Percentiles rank a stretch among this genome's conserved stretches.
These are phyloP conservation scores for Echria macrotheca DNA, from an alignment of 495 filamentous ascomycete genomes.

Conservation along the genomic window DNA sequence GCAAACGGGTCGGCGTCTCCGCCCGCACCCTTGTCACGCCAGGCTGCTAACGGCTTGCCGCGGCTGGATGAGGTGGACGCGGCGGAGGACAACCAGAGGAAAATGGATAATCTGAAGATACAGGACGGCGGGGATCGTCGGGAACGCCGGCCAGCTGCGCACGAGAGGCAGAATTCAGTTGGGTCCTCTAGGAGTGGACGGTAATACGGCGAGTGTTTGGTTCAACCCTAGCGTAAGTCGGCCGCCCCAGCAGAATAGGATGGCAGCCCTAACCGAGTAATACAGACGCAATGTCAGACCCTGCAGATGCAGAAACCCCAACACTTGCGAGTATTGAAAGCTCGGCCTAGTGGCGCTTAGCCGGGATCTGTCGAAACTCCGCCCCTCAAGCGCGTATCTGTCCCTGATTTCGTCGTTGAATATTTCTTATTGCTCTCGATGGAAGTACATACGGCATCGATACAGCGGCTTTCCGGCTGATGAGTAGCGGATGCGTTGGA, in stretches of 20 bases:
- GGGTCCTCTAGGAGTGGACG: slow-evolving; percentile 46
- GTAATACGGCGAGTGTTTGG: slow-evolving; percentile 22
- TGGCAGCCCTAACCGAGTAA: not conserved
- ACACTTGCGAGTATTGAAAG: not conserved
- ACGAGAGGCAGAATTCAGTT: slow-evolving; percentile 47
- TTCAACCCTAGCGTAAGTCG: not conserved
- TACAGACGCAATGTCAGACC: too few relatives aligned
- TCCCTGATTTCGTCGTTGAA: slow-evolving; percentile 12
- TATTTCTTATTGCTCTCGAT: slow-evolving; percentile 4
- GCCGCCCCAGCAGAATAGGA: not conserved
- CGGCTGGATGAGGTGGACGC: slow-evolving; percentile 64
- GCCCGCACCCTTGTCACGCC: slow-evolving; percentile 16
- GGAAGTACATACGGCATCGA: slow-evolving; percentile 14
- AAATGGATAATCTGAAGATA: slow-evolving; percentile 76
- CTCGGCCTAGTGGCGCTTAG: not conserved
- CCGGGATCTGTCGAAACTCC: not conserved
- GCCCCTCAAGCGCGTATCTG: not conserved
- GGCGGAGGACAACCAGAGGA: slow-evolving; percentile 76
- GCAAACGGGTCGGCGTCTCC: slow-evolving; percentile 27
- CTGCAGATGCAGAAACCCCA: not conserved
- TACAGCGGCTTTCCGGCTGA: not conserved
- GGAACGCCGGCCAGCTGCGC: slow-evolving; percentile 38
- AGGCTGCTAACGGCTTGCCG: slow-evolving; percentile 26
- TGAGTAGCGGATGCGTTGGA: not conserved
- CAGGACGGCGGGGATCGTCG: slow-evolving; percentile 58